Percentiles rank a stretch among this genome's conserved stretches.
Conservation (phyloP, 495 filamentous ascomycete genomes). For the Trichoderma asperelloides region DNA sequence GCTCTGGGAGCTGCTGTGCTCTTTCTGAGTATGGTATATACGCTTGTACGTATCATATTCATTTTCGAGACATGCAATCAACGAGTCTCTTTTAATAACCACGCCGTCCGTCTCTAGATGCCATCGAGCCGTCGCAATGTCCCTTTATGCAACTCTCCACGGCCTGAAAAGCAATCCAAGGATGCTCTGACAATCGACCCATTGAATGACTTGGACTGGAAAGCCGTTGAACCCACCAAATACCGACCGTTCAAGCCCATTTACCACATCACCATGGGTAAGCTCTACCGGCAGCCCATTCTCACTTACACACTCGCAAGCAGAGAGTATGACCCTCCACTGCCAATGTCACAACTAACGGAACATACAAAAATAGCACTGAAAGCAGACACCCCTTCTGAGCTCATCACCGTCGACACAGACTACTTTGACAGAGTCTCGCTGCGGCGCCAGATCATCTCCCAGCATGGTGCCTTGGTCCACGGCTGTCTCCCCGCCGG, state of each 20-base stretch:
- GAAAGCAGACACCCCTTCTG: conserved; percentile 45
- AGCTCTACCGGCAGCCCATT: conserved; percentile 2
- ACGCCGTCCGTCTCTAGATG: not conserved
- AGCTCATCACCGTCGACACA: conserved; percentile 58
- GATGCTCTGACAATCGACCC: conserved; percentile 34
- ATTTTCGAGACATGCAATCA: not conserved
- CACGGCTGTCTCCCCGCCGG: conserved; percentile 36
- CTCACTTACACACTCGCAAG: not conserved
- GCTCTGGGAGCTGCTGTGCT: not conserved
- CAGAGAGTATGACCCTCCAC: not conserved
- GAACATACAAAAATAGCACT: conserved; percentile 21
- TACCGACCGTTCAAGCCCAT: conserved; percentile 62
- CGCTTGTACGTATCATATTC: not conserved
- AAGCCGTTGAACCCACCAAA: conserved; percentile 47
- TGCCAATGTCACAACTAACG: not conserved
- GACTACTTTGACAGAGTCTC: conserved; percentile 50
- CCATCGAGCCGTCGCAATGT: not conserved
- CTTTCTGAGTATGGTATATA: not conserved
- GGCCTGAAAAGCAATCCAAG: not conserved
- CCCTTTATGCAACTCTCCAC: not conserved
- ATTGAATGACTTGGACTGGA: conserved; percentile 51
- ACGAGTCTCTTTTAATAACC: not conserved
- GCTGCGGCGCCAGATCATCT: conserved; percentile 43
- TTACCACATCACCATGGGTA: conserved; percentile 69
- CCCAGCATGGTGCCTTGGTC: conserved; percentile 37